A percentile compares a stretch with the other conserved stretches of the same genome.
Conservation (phyloP, 352 stramenopile species). For the Phytopythium boreale region DNA sequence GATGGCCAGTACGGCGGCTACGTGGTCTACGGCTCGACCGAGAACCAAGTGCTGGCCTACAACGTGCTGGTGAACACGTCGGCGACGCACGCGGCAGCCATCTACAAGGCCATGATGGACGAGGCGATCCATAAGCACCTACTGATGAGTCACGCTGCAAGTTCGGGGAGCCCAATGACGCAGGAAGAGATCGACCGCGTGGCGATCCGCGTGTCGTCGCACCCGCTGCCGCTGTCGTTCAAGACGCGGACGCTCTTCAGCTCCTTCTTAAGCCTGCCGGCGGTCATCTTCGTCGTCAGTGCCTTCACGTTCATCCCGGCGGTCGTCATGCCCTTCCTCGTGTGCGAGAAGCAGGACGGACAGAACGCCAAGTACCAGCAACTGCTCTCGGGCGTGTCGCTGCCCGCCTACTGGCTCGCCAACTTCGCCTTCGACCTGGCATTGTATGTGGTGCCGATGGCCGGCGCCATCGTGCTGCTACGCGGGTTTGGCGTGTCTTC, state of each 20-base stretch:
- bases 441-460: conserved; percentile 87
- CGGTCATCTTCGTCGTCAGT: conserved; percentile 86
- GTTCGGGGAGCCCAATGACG: not conserved
- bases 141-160: conserved; percentile 7
- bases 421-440: conserved; percentile 93
- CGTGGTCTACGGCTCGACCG: conserved; percentile 37
- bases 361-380: conserved; percentile 97
- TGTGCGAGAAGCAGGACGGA: conserved; percentile 92
- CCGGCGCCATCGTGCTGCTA: conserved; percentile 45
- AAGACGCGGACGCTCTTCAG: conserved; percentile 55
- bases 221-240: conserved; percentile 60
- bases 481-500: conserved; percentile 47
- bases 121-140: conserved; percentile 53
- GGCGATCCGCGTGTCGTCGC: conserved; percentile 38
- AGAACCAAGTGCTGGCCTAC: conserved; percentile 45
- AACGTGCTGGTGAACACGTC: conserved; percentile 64
- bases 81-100: conserved; percentile 34
- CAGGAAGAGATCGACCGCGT: conserved; percentile 14
- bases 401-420: conserved; percentile 94
- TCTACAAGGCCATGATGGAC: conserved; percentile 64
- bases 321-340: conserved; percentile 93
- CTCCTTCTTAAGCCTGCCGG: conserved; percentile 67
- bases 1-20: conserved; percentile 52
- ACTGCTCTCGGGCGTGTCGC: conserved; percentile 92
- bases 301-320: conserved; percentile 93